phyloP scores from a whole-genome alignment of 345 rosid species.

The Abelmoschus esculentus region DNA sequence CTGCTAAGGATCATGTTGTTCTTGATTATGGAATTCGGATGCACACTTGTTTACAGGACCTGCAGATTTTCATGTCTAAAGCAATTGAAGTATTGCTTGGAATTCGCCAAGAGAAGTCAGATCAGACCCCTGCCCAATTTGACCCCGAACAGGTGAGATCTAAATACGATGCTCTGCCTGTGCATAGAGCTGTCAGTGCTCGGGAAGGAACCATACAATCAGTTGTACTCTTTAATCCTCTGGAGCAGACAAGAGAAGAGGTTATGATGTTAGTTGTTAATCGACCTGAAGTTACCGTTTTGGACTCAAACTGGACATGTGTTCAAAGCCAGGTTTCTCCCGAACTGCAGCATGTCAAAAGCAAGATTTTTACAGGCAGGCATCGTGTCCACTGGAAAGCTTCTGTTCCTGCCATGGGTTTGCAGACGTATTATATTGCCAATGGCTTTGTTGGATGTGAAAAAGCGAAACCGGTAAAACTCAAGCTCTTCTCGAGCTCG shows the following conservation, averaged over 20 bases:
- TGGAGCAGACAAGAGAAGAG: slow-evolving; percentile 83
- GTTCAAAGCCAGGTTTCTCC: slow-evolving; percentile 90
- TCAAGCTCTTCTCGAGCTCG: slow-evolving; percentile 44
- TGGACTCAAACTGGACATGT: slow-evolving; percentile 87
- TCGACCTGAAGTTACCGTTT: slow-evolving; percentile 65
- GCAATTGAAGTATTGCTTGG: slow-evolving; percentile 85
- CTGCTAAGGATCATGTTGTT: slow-evolving; percentile 93
- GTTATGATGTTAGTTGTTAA: slow-evolving; percentile 64
- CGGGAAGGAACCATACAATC: slow-evolving; percentile 72
- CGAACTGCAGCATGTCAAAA: slow-evolving; percentile 69
- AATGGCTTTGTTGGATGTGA: slow-evolving; percentile 76
- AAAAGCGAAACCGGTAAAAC: slow-evolving; percentile 59
- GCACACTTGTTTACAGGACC: slow-evolving; percentile 85
- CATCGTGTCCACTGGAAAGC: slow-evolving; percentile 94
- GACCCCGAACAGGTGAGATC: slow-evolving; percentile 82
- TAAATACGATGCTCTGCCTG: slow-evolving; percentile 70
- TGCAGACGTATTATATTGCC: slow-evolving; percentile 77
- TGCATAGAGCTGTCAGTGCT: slow-evolving; percentile 58
- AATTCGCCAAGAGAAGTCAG: slow-evolving; percentile 69
- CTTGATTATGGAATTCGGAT: slow-evolving; percentile 81
- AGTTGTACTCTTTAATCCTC: slow-evolving; percentile 73
- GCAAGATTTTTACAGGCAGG: slow-evolving; percentile 63
- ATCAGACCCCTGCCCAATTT: slow-evolving; percentile 61
- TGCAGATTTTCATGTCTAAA: slow-evolving; percentile 94
- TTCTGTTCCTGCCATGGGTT: slow-evolving; percentile 80